Conservation (phyloP, 495 filamentous ascomycete species). For the Penicillium bovifimosum region DNA sequence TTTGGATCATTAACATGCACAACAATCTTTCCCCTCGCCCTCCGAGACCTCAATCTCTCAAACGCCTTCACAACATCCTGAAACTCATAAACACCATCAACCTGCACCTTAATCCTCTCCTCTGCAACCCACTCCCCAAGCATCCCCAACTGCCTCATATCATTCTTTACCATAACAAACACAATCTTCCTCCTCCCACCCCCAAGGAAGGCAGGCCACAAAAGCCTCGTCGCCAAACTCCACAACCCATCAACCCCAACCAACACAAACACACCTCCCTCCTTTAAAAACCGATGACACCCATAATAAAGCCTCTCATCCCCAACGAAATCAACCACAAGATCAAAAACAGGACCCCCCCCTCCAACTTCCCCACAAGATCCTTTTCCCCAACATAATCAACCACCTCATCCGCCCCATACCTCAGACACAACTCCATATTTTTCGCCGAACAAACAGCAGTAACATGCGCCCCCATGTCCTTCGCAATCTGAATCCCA, state of each 20-base stretch:
- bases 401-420: conserved; percentile 65
- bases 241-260: conserved; percentile 41
- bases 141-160: conserved; percentile 43
- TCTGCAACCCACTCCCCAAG: conserved; percentile 56
- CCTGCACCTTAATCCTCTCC: conserved; percentile 54
- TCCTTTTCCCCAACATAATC: conserved; percentile 56
- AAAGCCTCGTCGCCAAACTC: conserved; percentile 23
- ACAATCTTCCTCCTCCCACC: conserved; percentile 56
- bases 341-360: conserved; percentile 47
- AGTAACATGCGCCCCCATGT: conserved; percentile 58
- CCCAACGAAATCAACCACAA: conserved; percentile 60
- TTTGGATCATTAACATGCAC: conserved; percentile 44
- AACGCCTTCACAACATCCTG: conserved; percentile 59
- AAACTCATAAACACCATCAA: conserved; percentile 58
- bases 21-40: conserved; percentile 65
- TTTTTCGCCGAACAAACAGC: conserved; percentile 55
- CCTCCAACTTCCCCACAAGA: conserved; percentile 44
- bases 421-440: conserved; percentile 46
- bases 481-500: conserved; percentile 62
- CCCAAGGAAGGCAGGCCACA: conserved; percentile 55
- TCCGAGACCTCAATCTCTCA: conserved; percentile 54
- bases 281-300: conserved; percentile 50
- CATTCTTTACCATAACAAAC: conserved; percentile 36
- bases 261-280: conserved; percentile 51
- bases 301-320: conserved; percentile 49